These are phyloP conservation scores for Mrakia blollopis DNA, from an alignment of 768 basidiomycete species.

Conservation along the genomic window DNA sequence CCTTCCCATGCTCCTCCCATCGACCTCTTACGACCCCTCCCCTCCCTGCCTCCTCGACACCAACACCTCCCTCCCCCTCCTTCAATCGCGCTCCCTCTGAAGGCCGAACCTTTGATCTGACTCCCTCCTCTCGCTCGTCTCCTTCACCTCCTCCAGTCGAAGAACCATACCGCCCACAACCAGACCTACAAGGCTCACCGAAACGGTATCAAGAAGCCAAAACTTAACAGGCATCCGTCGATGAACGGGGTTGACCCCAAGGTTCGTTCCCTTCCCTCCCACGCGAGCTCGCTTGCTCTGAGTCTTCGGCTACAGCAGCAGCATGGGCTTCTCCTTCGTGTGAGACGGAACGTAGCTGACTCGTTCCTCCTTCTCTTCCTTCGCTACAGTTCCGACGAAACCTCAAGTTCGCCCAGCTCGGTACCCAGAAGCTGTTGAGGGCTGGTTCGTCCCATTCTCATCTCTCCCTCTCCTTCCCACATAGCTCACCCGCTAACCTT, in stretches of 20 bases:
- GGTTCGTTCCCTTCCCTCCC: slow-evolving; percentile 13
- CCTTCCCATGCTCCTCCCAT: background rate
- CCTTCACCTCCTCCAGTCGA: slow-evolving; percentile 73
- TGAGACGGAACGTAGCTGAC: background rate
- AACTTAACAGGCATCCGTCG: slow-evolving; percentile 66
- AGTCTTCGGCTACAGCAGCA: no score
- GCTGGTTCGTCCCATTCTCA: background rate
- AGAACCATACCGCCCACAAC: slow-evolving; percentile 56
- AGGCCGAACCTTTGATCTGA: slow-evolving; percentile 14
- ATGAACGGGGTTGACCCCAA: slow-evolving; percentile 68
- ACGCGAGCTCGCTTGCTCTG: no score
- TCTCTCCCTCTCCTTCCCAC: background rate
- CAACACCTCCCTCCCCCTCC: background rate
- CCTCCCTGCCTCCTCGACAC: background rate
- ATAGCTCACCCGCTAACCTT: background rate
- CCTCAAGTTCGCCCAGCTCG: slow-evolving; percentile 34
- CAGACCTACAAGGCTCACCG: slow-evolving; percentile 86
- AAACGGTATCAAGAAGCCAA: slow-evolving; percentile 89
- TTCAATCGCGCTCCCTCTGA: background rate
- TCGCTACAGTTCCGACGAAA: slow-evolving; percentile 32
- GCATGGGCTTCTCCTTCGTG: no score
- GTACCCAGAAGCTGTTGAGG: slow-evolving; percentile 33
- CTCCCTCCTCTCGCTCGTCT: slow-evolving; percentile 1
- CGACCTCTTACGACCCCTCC: background rate
- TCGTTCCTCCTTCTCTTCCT: background rate